Evolutionary conservation across 768 basidiomycete species (phyloP).

Genomic region (Auriscalpium orientale): DNA sequence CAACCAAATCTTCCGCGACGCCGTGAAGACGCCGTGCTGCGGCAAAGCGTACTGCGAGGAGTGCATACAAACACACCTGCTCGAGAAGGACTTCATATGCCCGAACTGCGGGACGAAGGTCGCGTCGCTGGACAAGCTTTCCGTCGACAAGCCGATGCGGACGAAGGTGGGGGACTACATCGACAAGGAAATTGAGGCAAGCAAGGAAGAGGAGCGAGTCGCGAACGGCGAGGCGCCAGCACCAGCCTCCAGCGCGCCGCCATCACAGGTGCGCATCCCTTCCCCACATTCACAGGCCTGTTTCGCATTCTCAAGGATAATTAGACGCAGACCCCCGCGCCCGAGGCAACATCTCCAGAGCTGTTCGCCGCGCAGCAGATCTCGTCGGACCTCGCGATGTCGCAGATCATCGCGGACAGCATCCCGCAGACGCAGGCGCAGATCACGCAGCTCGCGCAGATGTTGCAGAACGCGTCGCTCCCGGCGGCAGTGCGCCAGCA

Average conservation of each 20-base stretch:
- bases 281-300: not conserved
- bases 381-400: constrained; percentile 56
- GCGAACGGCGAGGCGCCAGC: constrained; percentile 5
- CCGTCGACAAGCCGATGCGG: constrained; percentile 72
- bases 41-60: constrained; percentile 90
- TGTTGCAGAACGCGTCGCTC: constrained; percentile 73
- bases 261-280: constrained; percentile 1
- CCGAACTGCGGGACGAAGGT: constrained; percentile 87
- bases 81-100: constrained; percentile 93
- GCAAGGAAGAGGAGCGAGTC: constrained; percentile 44
- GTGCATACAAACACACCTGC: constrained; percentile 88
- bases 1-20: constrained; percentile 88
- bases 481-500: constrained; percentile 68
- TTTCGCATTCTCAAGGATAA: not conserved
- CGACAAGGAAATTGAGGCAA: constrained; percentile 72
- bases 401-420: constrained; percentile 62
- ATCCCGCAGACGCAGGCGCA: constrained; percentile 83
- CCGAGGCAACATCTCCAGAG: constrained; percentile 1
- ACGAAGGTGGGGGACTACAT: constrained; percentile 77
- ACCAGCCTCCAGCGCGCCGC: not conserved
- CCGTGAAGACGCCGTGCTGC: constrained; percentile 95
- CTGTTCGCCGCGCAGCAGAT: constrained; percentile 65
- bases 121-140: constrained; percentile 79
- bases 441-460: constrained; percentile 68
- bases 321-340: constrained; percentile 5